Conservation (phyloP, 441 rosid genomes). For the Hura crepitans region DNA sequence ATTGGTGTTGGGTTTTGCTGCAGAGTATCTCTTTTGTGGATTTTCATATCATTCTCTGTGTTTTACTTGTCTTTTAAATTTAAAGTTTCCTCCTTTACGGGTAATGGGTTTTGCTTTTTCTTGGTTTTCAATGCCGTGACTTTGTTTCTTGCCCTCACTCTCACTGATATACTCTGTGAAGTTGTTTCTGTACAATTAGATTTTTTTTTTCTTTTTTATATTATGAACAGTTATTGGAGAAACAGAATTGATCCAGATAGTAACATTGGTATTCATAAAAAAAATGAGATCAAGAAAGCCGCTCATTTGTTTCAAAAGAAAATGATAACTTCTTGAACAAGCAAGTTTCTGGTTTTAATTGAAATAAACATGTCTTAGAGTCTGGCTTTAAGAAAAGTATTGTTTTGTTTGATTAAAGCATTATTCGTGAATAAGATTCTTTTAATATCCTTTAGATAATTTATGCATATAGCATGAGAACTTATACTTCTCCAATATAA, state of each 20-base stretch:
- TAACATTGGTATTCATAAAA: too few species aligned
- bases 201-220: too few species aligned
- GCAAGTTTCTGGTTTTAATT: neutral
- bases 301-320: neutral
- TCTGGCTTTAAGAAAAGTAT: neutral
- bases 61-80: neutral
- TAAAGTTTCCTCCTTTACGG: neutral
- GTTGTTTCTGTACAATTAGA: too few species aligned
- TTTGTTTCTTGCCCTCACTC: neutral
- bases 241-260: too few species aligned
- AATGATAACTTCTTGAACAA: neutral
- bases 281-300: neutral
- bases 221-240: too few species aligned
- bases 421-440: conserved; percentile 20
- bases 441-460: neutral
- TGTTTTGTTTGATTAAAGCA: conserved; percentile 11
- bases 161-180: too few species aligned
- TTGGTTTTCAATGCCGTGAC: neutral
- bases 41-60: neutral
- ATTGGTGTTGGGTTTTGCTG: neutral
- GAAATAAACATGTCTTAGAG: neutral
- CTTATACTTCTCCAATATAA: neutral
- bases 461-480: neutral
- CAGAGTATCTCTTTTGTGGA: neutral
- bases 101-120: neutral